A percentile compares a stretch with the other conserved stretches of the same genome.
These are phyloP conservation scores for Venturia effusa DNA, from an alignment of 2,329 filamentous ascomycete species.

Conservation along the genomic window DNA sequence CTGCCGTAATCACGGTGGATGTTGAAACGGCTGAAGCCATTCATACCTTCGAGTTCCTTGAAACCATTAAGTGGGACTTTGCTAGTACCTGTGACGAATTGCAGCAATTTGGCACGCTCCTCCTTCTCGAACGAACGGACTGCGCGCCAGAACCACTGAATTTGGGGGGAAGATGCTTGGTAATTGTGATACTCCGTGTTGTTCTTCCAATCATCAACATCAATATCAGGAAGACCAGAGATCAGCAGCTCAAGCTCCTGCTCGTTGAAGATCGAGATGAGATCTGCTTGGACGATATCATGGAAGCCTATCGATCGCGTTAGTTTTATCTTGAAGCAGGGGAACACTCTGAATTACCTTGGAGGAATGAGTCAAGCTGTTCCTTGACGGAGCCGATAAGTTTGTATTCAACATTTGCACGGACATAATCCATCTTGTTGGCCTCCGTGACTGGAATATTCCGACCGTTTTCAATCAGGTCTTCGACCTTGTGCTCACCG, in stretches of 20 bases:
- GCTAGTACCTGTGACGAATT: conserved; percentile 96
- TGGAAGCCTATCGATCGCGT: conserved; percentile 60
- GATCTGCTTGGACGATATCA: conserved; percentile 88
- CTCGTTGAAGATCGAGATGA: conserved; percentile 97
- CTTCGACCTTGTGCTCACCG: conserved; percentile 76
- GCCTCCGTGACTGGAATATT: conserved; percentile 93
- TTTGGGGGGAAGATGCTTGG: conserved; percentile 83
- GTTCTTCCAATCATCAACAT: conserved; percentile 98
- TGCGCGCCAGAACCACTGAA: conserved; percentile 99
- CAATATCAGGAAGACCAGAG: conserved; percentile 92
- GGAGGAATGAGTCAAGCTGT: conserved; percentile 86
- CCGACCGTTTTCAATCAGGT: conserved; percentile 76
- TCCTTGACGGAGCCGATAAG: conserved; percentile 85
- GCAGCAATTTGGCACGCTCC: conserved; percentile 89
- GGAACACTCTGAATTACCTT: conserved; percentile 40
- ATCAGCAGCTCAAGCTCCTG: conserved; percentile 95
- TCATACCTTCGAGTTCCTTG: conserved; percentile 99
- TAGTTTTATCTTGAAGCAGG: background rate
- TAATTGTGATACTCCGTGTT: conserved; percentile 99
- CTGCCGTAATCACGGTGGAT: conserved; percentile 96
- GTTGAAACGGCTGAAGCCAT: conserved; percentile 94
- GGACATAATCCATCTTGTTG: conserved; percentile 97
- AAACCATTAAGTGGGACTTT: conserved; percentile 98
- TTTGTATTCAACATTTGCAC: conserved; percentile 86
- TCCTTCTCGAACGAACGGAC: conserved; percentile 97